Base-by-base conservation (phyloP, 805 yeast genomes). In the Metschnikowia henanensis region DNA sequence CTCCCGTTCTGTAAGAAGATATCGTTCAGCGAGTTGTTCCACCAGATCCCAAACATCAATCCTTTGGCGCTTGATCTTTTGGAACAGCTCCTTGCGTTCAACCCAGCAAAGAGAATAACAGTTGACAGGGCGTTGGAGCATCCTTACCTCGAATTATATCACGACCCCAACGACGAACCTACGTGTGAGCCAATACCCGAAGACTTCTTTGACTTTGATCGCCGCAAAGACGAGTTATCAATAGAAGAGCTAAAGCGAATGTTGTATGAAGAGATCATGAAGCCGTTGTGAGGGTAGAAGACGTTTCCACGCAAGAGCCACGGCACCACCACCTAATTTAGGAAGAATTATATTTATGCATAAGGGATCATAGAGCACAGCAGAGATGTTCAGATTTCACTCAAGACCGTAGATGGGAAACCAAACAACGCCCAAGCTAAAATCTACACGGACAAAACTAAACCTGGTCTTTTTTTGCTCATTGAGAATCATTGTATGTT, bases 111-210 rank as follows among this genome's bases (percentile, higher is more conserved):
- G 56, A 71, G 96, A 52, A 80, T 86, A 41, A 79, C 87, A 2
- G 95, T 92, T 4, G 77, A 75, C 46, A 84, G 84, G 50, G 94
- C 95, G 0, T 71, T 88, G 52, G 73, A 75, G 46, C 96, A 88
- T 62, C 89, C 87, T 37, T 94, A 96, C 87, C 83, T 95, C 61
- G 68, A 75, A 39, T 77, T 86, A n/a, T 92, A 92, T 66, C 98
- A 92, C 64, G 98, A 92, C 59, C 96, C 97, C 3, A 80, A 79
- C 42, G 98, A 92, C 62, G 98, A 92, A 65, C 98, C 98, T 0
- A 74, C 73, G 30, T 90, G 94, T 28, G 80, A 81, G 16, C 87
- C 90, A 37, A 84, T 94, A 18, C 91, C 95, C 0, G 81, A 82
- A 31, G 90, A 85, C 53, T 90, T 92, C 62, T 92, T 94, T 57